Evolutionary conservation across 1,284 basidiomycete species (phyloP), one percentile per base, ranked within the genome.

Genomic region (Cronartium quercuum): DNA sequence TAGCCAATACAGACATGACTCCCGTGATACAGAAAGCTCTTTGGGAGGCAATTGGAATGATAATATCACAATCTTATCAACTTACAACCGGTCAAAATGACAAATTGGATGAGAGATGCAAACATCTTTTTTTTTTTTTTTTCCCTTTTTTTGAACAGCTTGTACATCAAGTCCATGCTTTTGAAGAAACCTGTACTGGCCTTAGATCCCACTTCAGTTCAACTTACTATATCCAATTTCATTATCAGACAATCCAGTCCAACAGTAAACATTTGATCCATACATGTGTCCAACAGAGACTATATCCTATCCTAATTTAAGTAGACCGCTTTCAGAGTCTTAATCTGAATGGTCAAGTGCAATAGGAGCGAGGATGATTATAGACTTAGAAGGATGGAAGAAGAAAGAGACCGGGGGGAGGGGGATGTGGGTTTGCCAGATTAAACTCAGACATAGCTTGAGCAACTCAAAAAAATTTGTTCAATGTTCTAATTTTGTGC

Each of bases 41-140:
- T 34, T 15, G 47, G 37, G 70, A 74, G 41, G 38, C 66, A 15
- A 9, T 38, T 10, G 66, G 41, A 29, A 74, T 74, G 24, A 29
- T 66, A 15, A 51, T n/a, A 66, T 37, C 70, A 64, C 15, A 41
- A 35, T 41, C 62, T 66, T 57, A 41, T 62, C 29, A 47, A 62
- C 18, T 51, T 44, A 51, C 41, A 41, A 7, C 9, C 38, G 9
- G 64, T 37, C 38, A 87, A 89, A 68, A 95, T 98, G 93, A 86
- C 90, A 34, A 86, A 89, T 62, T 98, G 94, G 94, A 96, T 98
- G 94, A 88, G 93, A 76, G 94, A 97, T 81, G 94, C 93, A 0
- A 85, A 96, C 68, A 93, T 96, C 74, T n/a, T n/a, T n/a, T n/a
- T n/a, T n/a, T n/a, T n/a, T n/a, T n/a, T n/a, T n/a, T n/a, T n/a